Evolutionary conservation across 257 asterid genomes (phyloP), one percentile per base, ranked within the genome.

Genomic region (Haberlea rhodopensis): DNA sequence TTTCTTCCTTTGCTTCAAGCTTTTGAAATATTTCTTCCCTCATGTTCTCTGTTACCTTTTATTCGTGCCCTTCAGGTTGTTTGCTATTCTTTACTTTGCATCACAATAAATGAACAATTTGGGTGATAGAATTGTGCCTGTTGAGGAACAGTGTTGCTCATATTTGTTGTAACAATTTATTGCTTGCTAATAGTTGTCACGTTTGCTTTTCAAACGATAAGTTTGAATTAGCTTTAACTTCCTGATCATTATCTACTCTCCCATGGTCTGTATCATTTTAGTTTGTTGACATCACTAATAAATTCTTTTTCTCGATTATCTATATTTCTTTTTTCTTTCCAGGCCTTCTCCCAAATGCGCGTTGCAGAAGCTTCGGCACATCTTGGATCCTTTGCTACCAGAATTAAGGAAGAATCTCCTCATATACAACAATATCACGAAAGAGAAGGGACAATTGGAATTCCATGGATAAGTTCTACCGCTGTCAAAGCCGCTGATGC

Each of bases 261-360:
- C 43, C 55, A 31, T 70, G 24, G 32, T 69, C 52, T 60, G 19
- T 56, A 65, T 29, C 28, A 5, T 60, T 52, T 29, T 20, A 34
- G 3, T 58, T 67, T 61, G 60, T 28, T 7, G 23, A 55, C 52
- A 31, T 45, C 55, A 63, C 26, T 34, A 22, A 46, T 66, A 53
- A 43, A 55, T 51, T 61, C 34, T 66, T 29, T 49, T 23, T n/a
- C 56, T 40, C 57, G 57, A 69, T 69, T 53, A 34, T 58, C 57
- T 72, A 16, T 53, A 59, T 56, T 56, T 69, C 52, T 55, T 31
- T 62, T 63, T 69, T 52, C 37, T 59, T 66, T 62, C 51, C 80
- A 94, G 99, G 99, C 99, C 65, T 86, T 87, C 83, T 85, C 97
- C 45, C 99, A 94, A 71, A 90, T 94, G 97, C 99, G 97, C 62